A percentile compares a stretch with the other conserved stretches of the same genome.
phyloP scores from a whole-genome alignment of 2,329 filamentous ascomycete genomes.

The Trichoderma citrinoviride region DNA sequence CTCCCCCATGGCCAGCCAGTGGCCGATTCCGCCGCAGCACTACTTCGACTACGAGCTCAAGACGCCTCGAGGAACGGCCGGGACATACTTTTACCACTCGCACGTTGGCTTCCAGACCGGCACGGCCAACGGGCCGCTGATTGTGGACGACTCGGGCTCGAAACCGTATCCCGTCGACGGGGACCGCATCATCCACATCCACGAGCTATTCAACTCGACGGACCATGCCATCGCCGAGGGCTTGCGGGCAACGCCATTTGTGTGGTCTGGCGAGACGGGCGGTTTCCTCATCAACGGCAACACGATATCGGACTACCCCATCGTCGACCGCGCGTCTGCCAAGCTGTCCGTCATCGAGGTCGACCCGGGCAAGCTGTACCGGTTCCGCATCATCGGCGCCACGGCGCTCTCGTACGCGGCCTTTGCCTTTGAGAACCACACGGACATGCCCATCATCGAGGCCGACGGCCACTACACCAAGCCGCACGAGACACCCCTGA shows the following conservation, averaged over 20 bases:
- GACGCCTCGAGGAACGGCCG: slow-evolving; percentile 51
- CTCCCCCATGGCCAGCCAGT: slow-evolving; percentile 58
- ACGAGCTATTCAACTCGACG: slow-evolving; percentile 56
- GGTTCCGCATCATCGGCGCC: slow-evolving; percentile 58
- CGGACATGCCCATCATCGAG: slow-evolving; percentile 56
- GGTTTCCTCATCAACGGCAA: slow-evolving; percentile 28
- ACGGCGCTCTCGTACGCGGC: slow-evolving; percentile 54
- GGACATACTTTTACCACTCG: slow-evolving; percentile 68
- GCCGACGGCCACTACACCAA: slow-evolving; percentile 57
- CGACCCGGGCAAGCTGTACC: slow-evolving; percentile 58
- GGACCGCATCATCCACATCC: slow-evolving; percentile 54
- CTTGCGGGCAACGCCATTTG: slow-evolving; percentile 48
- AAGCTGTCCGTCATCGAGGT: slow-evolving; percentile 54
- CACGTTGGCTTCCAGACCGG: slow-evolving; percentile 62
- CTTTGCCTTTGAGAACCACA: slow-evolving; percentile 56
- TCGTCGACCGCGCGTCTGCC: slow-evolving; percentile 18
- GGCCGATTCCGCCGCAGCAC: slow-evolving; percentile 59
- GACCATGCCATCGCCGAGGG: slow-evolving; percentile 52
- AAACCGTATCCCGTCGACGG: slow-evolving; percentile 60
- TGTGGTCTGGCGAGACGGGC: slow-evolving; percentile 58
- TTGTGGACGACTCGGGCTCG: slow-evolving; percentile 50
- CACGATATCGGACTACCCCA: slow-evolving; percentile 34
- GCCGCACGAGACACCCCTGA: slow-evolving; percentile 44
- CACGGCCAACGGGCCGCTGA: slow-evolving; percentile 55
- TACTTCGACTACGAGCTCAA: slow-evolving; percentile 68